Percentiles rank a stretch among this genome's conserved stretches.
phyloP scores from a whole-genome alignment of 164 flowering plant species.

The Kalanchoe fedtschenkoi region DNA sequence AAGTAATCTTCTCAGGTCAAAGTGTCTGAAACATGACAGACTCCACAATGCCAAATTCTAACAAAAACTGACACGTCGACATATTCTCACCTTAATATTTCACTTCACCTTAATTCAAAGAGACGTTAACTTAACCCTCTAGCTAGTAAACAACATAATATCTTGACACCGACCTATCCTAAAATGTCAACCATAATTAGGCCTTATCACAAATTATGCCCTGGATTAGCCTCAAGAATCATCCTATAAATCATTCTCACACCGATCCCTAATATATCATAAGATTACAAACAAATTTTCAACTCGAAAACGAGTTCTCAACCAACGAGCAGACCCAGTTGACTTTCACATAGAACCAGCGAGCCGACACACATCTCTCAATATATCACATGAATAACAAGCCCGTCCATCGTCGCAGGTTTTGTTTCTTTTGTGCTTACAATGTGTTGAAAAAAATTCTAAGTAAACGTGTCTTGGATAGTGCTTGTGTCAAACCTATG shows the following conservation, averaged over 20 bases:
- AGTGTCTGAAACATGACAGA: neutral
- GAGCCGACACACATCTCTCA: neutral
- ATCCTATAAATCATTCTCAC: neutral
- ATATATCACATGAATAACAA: neutral
- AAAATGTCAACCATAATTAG: too few relatives aligned
- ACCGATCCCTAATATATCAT: neutral
- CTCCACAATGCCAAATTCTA: neutral
- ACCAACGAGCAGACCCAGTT: neutral
- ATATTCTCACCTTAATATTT: neutral
- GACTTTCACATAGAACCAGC: constrained; percentile 2
- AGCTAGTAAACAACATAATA: too few relatives aligned
- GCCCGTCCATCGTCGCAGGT: too few relatives aligned
- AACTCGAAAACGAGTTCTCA: neutral
- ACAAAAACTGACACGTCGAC: neutral
- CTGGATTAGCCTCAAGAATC: too few relatives aligned
- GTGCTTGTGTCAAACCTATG: neutral
- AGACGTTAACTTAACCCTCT: too few relatives aligned
- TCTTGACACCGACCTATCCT: too few relatives aligned
- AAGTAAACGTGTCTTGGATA: neutral
- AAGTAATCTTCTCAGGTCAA: neutral
- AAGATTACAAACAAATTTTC: neutral
- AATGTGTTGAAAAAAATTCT: neutral
- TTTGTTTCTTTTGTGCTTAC: too few relatives aligned
- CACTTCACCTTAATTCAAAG: too few relatives aligned
- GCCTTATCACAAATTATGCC: too few relatives aligned